Percentiles rank a stretch among this genome's conserved stretches.
phyloP scores from a whole-genome alignment of 2,329 filamentous ascomycete genomes.

The Talaromyces sp. region DNA sequence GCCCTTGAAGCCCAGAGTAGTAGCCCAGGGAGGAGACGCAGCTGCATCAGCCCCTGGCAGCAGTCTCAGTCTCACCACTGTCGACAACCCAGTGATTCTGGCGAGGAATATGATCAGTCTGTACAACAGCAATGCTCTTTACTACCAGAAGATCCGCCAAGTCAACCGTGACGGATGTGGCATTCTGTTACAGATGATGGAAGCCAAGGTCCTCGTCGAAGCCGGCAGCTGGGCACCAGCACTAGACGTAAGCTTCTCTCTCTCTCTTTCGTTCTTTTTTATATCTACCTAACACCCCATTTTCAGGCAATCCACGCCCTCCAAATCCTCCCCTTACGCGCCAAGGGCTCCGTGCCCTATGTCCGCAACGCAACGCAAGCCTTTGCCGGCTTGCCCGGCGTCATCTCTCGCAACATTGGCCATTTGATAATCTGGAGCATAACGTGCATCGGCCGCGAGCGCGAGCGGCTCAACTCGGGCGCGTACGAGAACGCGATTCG shows the following conservation, averaged over 20 bases:
- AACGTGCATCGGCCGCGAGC: slow-evolving; percentile 73
- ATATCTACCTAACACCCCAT: slow-evolving; percentile 7
- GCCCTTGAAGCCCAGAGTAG: slow-evolving; percentile 67
- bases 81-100: slow-evolving; percentile 62
- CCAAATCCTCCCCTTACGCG: slow-evolving; percentile 73
- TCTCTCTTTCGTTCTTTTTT: not conserved
- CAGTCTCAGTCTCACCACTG: slow-evolving; percentile 58
- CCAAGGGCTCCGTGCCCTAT: slow-evolving; percentile 66
- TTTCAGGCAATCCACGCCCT: slow-evolving; percentile 65
- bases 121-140: slow-evolving; percentile 58
- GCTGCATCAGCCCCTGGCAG: slow-evolving; percentile 25
- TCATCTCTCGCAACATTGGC: slow-evolving; percentile 83
- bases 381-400: slow-evolving; percentile 71
- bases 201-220: slow-evolving; percentile 57
- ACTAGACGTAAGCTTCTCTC: slow-evolving; percentile 54
- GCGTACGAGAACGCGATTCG: slow-evolving; percentile 59
- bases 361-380: slow-evolving; percentile 77
- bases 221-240: slow-evolving; percentile 55
- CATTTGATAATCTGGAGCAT: slow-evolving; percentile 94
- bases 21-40: slow-evolving; percentile 22
- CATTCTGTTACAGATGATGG: slow-evolving; percentile 56
- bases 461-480: slow-evolving; percentile 63
- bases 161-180: slow-evolving; percentile 55
- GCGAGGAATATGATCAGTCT: slow-evolving; percentile 58
- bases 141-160: slow-evolving; percentile 55